Evolutionary conservation across 805 yeast genomes (phyloP).

Genomic region (Lipomyces spencermartinsiae): DNA sequence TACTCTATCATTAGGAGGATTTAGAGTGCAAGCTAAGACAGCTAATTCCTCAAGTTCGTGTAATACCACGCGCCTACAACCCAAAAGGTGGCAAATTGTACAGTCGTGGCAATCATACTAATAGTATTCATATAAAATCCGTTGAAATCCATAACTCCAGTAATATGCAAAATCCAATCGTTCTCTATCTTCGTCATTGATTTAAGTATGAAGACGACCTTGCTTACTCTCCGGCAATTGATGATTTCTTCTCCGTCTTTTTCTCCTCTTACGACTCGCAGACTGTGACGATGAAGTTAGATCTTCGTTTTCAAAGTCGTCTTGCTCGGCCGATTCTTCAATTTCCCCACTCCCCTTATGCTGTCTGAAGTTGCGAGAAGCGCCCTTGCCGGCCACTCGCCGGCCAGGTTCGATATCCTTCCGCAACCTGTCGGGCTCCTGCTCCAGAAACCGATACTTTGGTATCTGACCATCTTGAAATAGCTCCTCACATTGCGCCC

Average conservation of each 20-base stretch:
- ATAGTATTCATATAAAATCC: no score
- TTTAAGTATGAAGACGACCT: neutral
- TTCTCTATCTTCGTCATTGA: neutral
- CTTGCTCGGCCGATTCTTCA: neutral
- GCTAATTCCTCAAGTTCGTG: no score
- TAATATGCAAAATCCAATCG: neutral
- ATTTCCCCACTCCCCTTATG: neutral
- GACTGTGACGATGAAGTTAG: neutral
- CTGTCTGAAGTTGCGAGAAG: neutral
- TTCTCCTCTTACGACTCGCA: neutral
- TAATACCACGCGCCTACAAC: no score
- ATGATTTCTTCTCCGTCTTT: neutral
- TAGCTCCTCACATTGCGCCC: slow-evolving; percentile 7
- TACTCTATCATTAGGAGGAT: no score
- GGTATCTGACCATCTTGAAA: slow-evolving; percentile 4
- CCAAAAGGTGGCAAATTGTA: neutral
- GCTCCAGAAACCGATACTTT: slow-evolving; percentile 3
- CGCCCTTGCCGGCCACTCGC: neutral
- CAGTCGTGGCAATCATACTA: neutral
- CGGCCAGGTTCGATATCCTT: slow-evolving; percentile 10
- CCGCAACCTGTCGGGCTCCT: neutral
- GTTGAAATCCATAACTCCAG: neutral
- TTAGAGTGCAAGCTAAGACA: no score
- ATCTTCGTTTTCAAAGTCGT: neutral
- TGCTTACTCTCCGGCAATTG: neutral